phyloP scores from a whole-genome alignment of 2,329 filamentous ascomycete genomes.

The Colletotrichum neosansevieriae region DNA sequence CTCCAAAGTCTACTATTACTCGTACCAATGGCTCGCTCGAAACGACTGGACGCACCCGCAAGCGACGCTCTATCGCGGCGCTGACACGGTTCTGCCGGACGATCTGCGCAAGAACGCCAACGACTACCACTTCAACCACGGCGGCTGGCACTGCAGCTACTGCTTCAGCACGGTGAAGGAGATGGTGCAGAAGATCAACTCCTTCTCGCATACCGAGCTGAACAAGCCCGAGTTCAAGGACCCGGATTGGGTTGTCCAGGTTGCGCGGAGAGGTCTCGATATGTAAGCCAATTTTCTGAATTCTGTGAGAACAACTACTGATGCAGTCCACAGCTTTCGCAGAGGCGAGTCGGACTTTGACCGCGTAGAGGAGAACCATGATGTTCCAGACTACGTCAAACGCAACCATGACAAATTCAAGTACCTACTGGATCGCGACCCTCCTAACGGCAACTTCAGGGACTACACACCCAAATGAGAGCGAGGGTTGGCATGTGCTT shows the following conservation, averaged over 20 bases:
- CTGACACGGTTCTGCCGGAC: conserved; percentile 63
- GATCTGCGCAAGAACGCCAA: conserved; percentile 64
- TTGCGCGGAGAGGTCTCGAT: conserved; percentile 57
- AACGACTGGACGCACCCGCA: conserved; percentile 69
- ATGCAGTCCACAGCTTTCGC: conserved; percentile 40
- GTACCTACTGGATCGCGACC: conserved; percentile 55
- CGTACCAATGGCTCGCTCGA: conserved; percentile 64
- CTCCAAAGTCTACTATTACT: conserved; percentile 69
- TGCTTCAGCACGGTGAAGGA: conserved; percentile 69
- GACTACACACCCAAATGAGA: conserved; percentile 42
- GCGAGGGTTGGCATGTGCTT: background rate
- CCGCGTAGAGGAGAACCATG: conserved; percentile 53
- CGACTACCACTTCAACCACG: conserved; percentile 55
- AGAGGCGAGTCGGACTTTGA: conserved; percentile 38
- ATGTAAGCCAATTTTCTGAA: conserved; percentile 50
- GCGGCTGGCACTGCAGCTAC: conserved; percentile 72
- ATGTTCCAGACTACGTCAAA: conserved; percentile 57
- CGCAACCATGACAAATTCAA: conserved; percentile 48
- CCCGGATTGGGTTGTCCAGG: conserved; percentile 52
- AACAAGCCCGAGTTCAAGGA: conserved; percentile 56
- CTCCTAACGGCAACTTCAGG: conserved; percentile 52
- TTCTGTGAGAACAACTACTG: background rate
- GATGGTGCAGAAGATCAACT: conserved; percentile 65
- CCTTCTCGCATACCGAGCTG: conserved; percentile 55
- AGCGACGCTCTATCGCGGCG: conserved; percentile 64